Evolutionary conservation across 306 rosid genomes (phyloP), one percentile per base, ranked within the genome.

Genomic region (Rosa multiflora): DNA sequence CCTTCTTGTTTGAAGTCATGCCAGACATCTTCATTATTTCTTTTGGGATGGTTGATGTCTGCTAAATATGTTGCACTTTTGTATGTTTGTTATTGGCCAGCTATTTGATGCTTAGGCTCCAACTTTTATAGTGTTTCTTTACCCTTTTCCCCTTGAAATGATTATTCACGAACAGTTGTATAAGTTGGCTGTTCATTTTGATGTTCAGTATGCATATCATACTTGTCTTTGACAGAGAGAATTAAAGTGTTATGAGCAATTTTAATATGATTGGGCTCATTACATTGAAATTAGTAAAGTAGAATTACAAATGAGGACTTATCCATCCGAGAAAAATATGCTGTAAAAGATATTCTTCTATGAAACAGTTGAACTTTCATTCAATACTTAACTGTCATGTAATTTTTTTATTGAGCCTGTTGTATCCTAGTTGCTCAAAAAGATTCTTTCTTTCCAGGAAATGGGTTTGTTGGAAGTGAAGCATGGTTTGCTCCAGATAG

Each of bases 391-490:
- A 42, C 23, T 62, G 56, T 52, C 61, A 10, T 26, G 53, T 48
- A 76, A 21, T 53, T 26, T 70, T 23, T 52, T 51, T 42, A 52
- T 39, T 64, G 23, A 81, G 52, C 67, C 47, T 67, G 47, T 12
- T 37, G 39, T 58, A 21, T 73, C 52, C n/a, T 74, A 37, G 59
- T 29, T 39, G 37, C 69, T 82, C 40, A 71, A 23, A 76, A 64
- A 20, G 12, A 29, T 68, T 23, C 29, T 32, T 80, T 17, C 71
- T 79, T 82, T 74, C 80, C 87, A 95, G 99, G 90, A 93, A 80
- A 91, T 95, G 98, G 89, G 98, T 44, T 63, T 95, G 67, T 89
- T 95, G 88, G 99, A 95, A 91, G 90, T 95, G 78, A 95, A 95
- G 81, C 99, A 95, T 82, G 98, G 99, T 73, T 90, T 95, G 87